Evolutionary conservation across 1,284 basidiomycete species (phyloP), one percentile per base, ranked within the genome.

Genomic region (Austroboletus novae-zelandiae): DNA sequence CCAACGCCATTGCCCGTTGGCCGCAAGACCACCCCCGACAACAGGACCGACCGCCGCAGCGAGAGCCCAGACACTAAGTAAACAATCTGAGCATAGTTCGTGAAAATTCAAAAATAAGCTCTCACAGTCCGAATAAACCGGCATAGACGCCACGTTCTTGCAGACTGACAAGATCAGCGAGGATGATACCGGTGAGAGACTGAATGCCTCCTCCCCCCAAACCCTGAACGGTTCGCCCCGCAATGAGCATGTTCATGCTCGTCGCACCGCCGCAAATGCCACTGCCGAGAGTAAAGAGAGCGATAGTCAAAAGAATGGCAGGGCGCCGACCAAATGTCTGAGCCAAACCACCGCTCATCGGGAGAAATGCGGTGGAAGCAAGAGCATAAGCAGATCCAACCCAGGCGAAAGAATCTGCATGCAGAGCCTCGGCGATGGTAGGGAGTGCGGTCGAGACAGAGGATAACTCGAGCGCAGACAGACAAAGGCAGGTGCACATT

Each of bases 151-250:
- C 73, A 6, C 73, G 61, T 45, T 75, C 72, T 20, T 59, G 53
- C 2, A 75, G 60, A 1, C 71, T 61, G 3, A 73, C 70, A n/a
- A 75, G 55, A 55, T 75, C 73, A 4, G 66, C 64, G 3, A 72
- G 48, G 37, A 74, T 61, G 54, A 74, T 70, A 13, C 64, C 64
- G 1, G 64, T 62, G 17, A 72, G 48, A 3, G 71, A 62, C 13
- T 69, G 58, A 40, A 72, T 69, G 3, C 66, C 69, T 2, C 72
- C 71, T 15, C 65, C 66, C 2, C 72, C 70, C 7, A 71, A 42
- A 5, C 72, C 73, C 47, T 74, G 70, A 9, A 75, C 45, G 15
- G 60, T 57, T 14, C 74, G 60, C 7, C 68, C 71, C 8, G 62
- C 66, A 41, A 73, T 70, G 32, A 77, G 59, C 66, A 67, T 68